Evolutionary conservation across 768 basidiomycete genomes (phyloP).

Genomic region (Panellus pusillus): DNA sequence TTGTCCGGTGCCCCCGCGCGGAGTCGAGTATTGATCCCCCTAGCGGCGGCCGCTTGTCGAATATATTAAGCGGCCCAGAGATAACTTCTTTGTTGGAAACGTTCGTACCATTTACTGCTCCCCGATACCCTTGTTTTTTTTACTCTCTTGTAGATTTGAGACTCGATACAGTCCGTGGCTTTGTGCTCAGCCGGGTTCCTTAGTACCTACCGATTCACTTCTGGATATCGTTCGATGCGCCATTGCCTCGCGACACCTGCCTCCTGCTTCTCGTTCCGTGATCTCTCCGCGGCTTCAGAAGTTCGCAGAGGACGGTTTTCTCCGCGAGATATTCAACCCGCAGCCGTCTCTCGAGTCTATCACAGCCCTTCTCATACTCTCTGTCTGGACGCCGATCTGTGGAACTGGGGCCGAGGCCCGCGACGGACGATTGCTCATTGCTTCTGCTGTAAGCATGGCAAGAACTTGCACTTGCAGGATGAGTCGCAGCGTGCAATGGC

Average conservation of each 20-base stretch:
- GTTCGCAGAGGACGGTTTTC: slow-evolving; percentile 39
- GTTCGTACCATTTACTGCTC: slow-evolving; percentile 28
- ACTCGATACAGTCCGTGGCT: slow-evolving; percentile 46
- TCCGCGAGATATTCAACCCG: slow-evolving; percentile 42
- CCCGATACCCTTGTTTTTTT: neutral
- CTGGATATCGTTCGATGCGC: slow-evolving; percentile 47
- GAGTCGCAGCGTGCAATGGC: slow-evolving; percentile 33
- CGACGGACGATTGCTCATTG: slow-evolving; percentile 40
- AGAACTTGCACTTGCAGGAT: slow-evolving; percentile 41
- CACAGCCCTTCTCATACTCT: slow-evolving; percentile 40
- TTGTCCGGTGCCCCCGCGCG: slow-evolving; percentile 29
- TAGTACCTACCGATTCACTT: slow-evolving; percentile 30
- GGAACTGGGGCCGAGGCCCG: slow-evolving; percentile 29
- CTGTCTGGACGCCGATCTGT: slow-evolving; percentile 45
- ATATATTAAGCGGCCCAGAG: slow-evolving; percentile 35
- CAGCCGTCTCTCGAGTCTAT: slow-evolving; percentile 42
- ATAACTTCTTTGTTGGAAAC: slow-evolving; percentile 38
- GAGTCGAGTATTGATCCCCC: slow-evolving; percentile 9
- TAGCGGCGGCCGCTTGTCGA: slow-evolving; percentile 23
- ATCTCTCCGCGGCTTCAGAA: slow-evolving; percentile 41
- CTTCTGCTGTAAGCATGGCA: slow-evolving; percentile 47
- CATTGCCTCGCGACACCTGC: slow-evolving; percentile 45
- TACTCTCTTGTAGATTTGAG: slow-evolving; percentile 35
- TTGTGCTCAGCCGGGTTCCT: slow-evolving; percentile 34
- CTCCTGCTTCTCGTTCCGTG: slow-evolving; percentile 32